Evolutionary conservation across 768 basidiomycete species (phyloP), one percentile per base, ranked within the genome.

Genomic region (Peribolospora kevripleyi): DNA sequence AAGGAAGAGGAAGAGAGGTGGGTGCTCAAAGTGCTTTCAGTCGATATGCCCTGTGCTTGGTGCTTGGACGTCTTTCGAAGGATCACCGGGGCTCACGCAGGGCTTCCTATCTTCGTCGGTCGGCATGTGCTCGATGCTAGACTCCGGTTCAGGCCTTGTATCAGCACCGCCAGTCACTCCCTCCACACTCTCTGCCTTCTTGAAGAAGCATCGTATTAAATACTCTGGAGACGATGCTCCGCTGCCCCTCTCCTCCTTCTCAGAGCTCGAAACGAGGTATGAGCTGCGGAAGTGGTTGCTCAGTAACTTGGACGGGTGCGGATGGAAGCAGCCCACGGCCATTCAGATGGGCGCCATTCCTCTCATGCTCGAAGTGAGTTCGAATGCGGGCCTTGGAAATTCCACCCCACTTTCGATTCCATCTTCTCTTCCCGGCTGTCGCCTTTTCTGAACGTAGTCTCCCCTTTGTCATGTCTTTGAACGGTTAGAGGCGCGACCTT

Each of bases 281-380:
- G 65, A 72, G 25, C 62, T 84, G 3, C 65, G 81, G 3, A 70
- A 74, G 5, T 76, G 74, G 41, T 62, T 88, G 5, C 67, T 84
- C 53, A 67, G 72, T 5, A 88, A 86, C 63, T 72, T 90, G 13
- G 60, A 64, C 9, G 68, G 73, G 53, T 73, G 75, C 62, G 78
- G 76, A 1, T 82, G 79, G 67, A 68, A 70, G 39, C 61, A 71
- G 50, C 87, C 85, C 7, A 88, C 85, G 37, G 81, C 78, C 5
- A 80, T 91, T 41, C 87, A 90, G 65, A 73, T 82, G 1, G 72
- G 82, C 58, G 80, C 79, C 8, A 75, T 82, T 51, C 84, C 86
- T 0, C 82, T 86, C 59, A 67, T 90, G 53, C 67, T 88, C 43
- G 77, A 85, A 70, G 84, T 81, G 57, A 55, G 76, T 58, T 14